Conservation (phyloP, 768 basidiomycete species). For the Mycena albidolilacea region DNA sequence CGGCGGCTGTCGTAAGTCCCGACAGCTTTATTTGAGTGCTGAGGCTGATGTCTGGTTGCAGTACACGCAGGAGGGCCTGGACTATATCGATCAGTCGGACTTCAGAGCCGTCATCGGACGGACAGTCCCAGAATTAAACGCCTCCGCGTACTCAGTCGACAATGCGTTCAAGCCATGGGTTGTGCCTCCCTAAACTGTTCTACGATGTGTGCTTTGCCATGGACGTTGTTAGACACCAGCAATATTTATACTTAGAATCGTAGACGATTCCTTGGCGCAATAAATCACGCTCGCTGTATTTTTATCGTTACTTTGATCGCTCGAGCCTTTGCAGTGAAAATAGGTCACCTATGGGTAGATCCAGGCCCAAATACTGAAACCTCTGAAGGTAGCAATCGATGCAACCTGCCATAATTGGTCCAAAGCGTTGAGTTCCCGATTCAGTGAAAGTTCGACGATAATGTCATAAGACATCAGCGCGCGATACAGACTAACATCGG, state of each 20-base stretch:
- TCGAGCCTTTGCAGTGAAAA: too few relatives aligned
- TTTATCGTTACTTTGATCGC: neutral
- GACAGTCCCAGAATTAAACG: conserved; percentile 28
- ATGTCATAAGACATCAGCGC: too few relatives aligned
- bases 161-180: conserved; percentile 38
- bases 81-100: conserved; percentile 21
- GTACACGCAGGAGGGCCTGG: conserved; percentile 34
- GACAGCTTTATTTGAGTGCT: neutral
- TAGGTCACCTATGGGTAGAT: too few relatives aligned
- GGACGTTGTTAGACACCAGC: too few relatives aligned
- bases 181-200: conserved; percentile 6
- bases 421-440: neutral
- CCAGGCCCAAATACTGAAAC: too few relatives aligned
- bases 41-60: neutral
- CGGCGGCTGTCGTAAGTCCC: conserved; percentile 15
- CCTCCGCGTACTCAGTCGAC: conserved; percentile 14
- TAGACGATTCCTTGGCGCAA: too few relatives aligned
- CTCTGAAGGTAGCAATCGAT: too few relatives aligned
- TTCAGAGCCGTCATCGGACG: conserved; percentile 32
- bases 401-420: neutral
- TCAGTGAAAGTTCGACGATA: neutral
- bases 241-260: too few relatives aligned
- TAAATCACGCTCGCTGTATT: neutral
- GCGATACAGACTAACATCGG: too few relatives aligned
- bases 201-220: neutral